These are phyloP conservation scores for Eragrostis nindensis DNA, from an alignment of 176 grass and related monocot genomes.

Conservation along the genomic window DNA sequence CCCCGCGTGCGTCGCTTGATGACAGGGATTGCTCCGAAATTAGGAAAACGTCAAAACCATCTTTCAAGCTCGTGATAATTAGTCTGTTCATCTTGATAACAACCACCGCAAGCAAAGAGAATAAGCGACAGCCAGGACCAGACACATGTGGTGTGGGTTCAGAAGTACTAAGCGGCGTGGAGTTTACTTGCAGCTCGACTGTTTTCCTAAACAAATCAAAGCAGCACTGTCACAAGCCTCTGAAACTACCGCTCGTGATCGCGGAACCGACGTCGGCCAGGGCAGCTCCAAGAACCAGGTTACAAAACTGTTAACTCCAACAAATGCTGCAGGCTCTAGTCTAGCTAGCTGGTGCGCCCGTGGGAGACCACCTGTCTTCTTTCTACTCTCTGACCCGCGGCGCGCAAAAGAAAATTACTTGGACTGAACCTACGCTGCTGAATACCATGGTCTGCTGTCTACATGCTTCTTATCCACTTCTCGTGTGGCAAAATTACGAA, in stretches of 20 bases:
- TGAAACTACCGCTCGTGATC: slow-evolving; percentile 13
- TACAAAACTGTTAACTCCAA: background rate
- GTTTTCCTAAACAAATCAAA: slow-evolving; percentile 12
- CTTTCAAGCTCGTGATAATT: background rate
- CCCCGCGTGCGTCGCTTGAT: background rate
- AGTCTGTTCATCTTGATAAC: background rate
- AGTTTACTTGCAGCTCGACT: background rate
- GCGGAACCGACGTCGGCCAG: slow-evolving; percentile 19
- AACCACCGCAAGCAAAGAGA: background rate
- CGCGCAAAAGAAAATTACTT: background rate
- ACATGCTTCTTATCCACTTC: background rate
- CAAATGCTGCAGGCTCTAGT: background rate
- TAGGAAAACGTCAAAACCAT: background rate
- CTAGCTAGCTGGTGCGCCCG: slow-evolving; percentile 10
- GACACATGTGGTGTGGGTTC: background rate
- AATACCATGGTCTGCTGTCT: background rate
- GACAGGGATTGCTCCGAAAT: background rate
- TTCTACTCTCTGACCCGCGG: background rate
- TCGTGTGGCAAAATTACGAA: background rate
- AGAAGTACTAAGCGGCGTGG: background rate
- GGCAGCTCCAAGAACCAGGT: slow-evolving; percentile 9
- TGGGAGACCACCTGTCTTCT: slow-evolving; percentile 22
- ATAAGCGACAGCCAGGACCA: background rate
- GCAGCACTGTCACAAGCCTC: background rate
- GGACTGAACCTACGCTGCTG: background rate